Percentiles rank a stretch among this genome's conserved stretches.
Conservation (phyloP, 108 stramenopile species). For the Discostella stelligeroides region DNA sequence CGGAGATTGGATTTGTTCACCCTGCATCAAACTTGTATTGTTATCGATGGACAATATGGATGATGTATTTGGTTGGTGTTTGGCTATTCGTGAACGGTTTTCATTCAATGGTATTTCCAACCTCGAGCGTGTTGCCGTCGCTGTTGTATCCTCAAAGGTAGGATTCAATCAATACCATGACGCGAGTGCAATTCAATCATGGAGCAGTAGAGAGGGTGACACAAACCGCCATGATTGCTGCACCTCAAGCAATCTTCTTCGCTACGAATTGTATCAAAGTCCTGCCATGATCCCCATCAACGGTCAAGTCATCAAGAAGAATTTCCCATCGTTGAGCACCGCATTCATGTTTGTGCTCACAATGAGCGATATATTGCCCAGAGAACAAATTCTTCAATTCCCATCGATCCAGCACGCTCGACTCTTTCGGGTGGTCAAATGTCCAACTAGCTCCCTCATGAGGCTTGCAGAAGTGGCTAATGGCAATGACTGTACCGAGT, state of each 20-base stretch:
- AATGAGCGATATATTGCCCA: background rate
- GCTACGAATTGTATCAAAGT: conserved; percentile 84
- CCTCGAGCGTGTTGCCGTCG: conserved; percentile 21
- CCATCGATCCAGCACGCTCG: conserved; percentile 68
- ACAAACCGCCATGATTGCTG: background rate
- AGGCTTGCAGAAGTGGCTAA: conserved; percentile 83
- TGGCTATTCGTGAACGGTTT: conserved; percentile 49
- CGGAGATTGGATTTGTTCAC: conserved; percentile 58
- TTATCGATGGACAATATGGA: conserved; percentile 50
- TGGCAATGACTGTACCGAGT: conserved; percentile 61
- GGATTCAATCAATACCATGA: conserved; percentile 1
- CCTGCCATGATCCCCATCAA: conserved; percentile 82
- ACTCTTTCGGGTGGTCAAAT: conserved; percentile 81
- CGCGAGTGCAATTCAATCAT: too few species aligned
- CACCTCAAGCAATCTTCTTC: conserved; percentile 35
- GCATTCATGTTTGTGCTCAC: background rate
- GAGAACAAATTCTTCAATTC: conserved; percentile 63
- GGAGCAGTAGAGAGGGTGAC: too few species aligned
- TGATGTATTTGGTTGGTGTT: conserved; percentile 59
- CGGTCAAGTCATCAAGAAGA: conserved; percentile 62
- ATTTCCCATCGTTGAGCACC: conserved; percentile 54
- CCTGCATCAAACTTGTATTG: conserved; percentile 44
- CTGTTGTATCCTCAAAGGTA: conserved; percentile 9
- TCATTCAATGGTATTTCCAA: conserved; percentile 42
- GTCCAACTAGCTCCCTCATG: conserved; percentile 61